phyloP scores from a whole-genome alignment of 2,329 filamentous ascomycete genomes.

The Trichophyton equinum region DNA sequence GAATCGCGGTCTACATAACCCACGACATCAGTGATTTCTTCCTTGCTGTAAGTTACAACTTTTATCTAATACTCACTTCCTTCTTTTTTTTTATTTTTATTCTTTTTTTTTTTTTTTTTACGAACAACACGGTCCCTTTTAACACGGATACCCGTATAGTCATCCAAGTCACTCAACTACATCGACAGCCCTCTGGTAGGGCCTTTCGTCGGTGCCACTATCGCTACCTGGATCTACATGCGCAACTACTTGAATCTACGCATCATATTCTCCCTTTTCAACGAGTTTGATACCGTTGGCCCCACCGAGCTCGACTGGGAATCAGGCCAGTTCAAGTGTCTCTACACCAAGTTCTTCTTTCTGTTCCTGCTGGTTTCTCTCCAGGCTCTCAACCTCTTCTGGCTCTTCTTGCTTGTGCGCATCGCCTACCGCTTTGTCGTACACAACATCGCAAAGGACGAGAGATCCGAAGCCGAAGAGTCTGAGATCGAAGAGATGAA shows the following conservation, averaged over 20 bases:
- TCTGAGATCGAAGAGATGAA: slow-evolving; percentile 18
- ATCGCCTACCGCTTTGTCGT: slow-evolving; percentile 33
- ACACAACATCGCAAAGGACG: slow-evolving; percentile 29
- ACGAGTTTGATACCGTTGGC: slow-evolving; percentile 37
- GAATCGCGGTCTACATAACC: slow-evolving; percentile 82
- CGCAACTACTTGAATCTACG: slow-evolving; percentile 56
- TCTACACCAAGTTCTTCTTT: slow-evolving; percentile 36
- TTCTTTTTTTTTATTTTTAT: background rate
- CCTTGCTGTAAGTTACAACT: slow-evolving; percentile 55
- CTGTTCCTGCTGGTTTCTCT: slow-evolving; percentile 33
- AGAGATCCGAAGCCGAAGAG: slow-evolving; percentile 34
- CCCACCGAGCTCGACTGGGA: slow-evolving; percentile 39
- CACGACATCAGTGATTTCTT: slow-evolving; percentile 95
- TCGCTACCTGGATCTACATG: slow-evolving; percentile 74
- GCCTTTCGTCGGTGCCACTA: slow-evolving; percentile 78
- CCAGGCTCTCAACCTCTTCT: slow-evolving; percentile 36
- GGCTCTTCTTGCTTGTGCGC: slow-evolving; percentile 36
- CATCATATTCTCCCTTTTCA: slow-evolving; percentile 37
- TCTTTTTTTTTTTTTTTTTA: background rate
- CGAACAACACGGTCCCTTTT: background rate
- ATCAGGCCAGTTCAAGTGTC: slow-evolving; percentile 38
- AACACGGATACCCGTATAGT: slow-evolving; percentile 37
- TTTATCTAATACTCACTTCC: background rate
- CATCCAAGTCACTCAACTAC: slow-evolving; percentile 86
- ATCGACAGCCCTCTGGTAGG: slow-evolving; percentile 62